Base-by-base conservation (phyloP, 352 stramenopile species). In the Phytophthora pistaciae region DNA sequence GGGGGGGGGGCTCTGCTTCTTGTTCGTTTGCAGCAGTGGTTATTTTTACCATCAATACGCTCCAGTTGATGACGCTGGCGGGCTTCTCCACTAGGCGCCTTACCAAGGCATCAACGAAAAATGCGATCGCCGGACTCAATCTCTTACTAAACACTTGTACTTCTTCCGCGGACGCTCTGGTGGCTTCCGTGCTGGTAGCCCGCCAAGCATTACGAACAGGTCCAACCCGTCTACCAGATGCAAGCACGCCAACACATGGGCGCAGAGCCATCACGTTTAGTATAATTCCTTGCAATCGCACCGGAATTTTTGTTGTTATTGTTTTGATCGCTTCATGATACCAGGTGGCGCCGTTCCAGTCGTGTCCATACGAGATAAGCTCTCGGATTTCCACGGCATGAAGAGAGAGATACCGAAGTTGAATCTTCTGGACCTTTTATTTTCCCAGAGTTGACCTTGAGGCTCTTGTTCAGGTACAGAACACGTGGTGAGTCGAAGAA, bases 211-310 rank as follows among this genome's bases (percentile, higher is more conserved):
- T 0, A 56, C 18, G 5, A n/a, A 40, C 18, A 65, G 25, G 25
- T 66, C 49, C 2, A 66, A 18, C 0, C 3, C 5, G 9, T 57
- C 56, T 3, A 61, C 56, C 2, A 71, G 56, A 14, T 65, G 36
- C 4, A 71, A 20, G 38, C 49, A 71, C 6, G 40, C 27, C 2
- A 66, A 13, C n/a, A 66, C 18, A 25, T 66, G 64, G 57, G 23
- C 44, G n/a, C 64, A 70, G 1, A 72, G 36, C 50, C 56, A 71
- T 10, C 36, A 36, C 1, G 48, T 62, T 21, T 66, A 49, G n/a
- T 62, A 71, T 10, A 71, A 66, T 0, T 3, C 25, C 13, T 64
- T 64, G 48, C 55, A 60, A 18, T 54, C 62, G 9, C 64, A 65
- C 50, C 61, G 65, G 40, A 42, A 61, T n/a, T 18, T 65, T 57